Percentiles rank a stretch among this genome's conserved stretches.
These are phyloP conservation scores for Dendryphion nanum DNA, from an alignment of 2,329 filamentous ascomycete genomes.

Conservation along the genomic window DNA sequence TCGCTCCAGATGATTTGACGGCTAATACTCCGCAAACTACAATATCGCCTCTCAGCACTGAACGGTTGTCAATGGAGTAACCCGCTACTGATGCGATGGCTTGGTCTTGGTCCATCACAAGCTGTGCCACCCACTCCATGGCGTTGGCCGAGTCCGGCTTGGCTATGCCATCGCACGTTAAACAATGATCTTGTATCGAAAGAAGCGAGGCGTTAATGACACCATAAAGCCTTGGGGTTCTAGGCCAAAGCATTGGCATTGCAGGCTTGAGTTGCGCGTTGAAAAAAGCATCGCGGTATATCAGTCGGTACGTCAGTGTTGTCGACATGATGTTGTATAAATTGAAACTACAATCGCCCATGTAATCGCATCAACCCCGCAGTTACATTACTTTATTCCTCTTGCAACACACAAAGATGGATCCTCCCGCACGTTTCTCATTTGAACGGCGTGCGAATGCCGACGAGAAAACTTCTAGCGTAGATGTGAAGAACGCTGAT, in stretches of 20 bases:
- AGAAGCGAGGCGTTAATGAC: neutral
- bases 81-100: neutral
- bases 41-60: no score
- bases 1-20: neutral
- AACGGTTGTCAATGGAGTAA: neutral
- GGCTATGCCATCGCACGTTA: neutral
- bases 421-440: neutral
- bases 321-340: conserved; percentile 1
- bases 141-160: conserved; percentile 1
- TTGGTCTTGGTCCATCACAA: neutral
- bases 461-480: neutral
- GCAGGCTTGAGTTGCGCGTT: neutral
- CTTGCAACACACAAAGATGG: neutral
- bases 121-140: neutral
- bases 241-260: neutral
- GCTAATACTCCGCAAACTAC: no score
- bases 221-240: neutral
- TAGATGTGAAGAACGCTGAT: neutral
- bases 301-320: neutral
- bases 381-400: neutral
- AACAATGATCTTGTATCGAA: neutral
- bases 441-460: neutral
- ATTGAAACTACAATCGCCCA: neutral
- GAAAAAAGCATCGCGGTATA: neutral
- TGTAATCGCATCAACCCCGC: neutral